Evolutionary conservation across 495 filamentous ascomycete genomes (phyloP).

Genomic region (Parathielavia appendiculata): DNA sequence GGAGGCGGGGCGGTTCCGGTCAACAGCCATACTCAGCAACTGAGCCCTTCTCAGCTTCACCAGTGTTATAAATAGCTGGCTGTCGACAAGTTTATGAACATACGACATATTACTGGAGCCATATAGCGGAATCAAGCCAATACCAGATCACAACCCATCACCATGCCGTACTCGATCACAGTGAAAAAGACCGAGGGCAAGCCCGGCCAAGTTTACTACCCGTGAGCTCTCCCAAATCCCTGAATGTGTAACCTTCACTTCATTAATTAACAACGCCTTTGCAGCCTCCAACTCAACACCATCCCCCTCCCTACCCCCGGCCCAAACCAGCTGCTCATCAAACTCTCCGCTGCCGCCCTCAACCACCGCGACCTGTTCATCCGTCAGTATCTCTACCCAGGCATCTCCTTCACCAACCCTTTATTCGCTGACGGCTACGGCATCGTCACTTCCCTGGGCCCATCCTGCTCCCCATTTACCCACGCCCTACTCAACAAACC

Average conservation of each 20-base stretch:
- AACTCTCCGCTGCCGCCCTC: constrained; percentile 67
- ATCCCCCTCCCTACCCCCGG: constrained; percentile 57
- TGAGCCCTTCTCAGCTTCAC: neutral
- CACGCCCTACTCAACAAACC: constrained; percentile 49
- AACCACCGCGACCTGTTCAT: constrained; percentile 94
- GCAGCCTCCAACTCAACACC: constrained; percentile 56
- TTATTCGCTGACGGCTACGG: constrained; percentile 77
- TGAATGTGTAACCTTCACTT: neutral
- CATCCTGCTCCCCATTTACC: constrained; percentile 36
- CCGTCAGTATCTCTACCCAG: constrained; percentile 85
- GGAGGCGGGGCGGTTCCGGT: constrained; percentile 6
- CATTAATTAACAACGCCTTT: constrained; percentile 9
- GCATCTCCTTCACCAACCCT: constrained; percentile 67
- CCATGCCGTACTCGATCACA: constrained; percentile 45
- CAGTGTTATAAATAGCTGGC: neutral
- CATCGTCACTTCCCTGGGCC: constrained; percentile 58
- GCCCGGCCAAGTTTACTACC: constrained; percentile 82
- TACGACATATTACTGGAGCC: neutral
- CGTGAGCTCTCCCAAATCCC: constrained; percentile 38
- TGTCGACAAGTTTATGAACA: neutral
- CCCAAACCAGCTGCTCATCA: constrained; percentile 60
- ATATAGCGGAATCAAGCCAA: neutral
- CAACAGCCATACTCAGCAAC: neutral
- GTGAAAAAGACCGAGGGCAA: constrained; percentile 58
- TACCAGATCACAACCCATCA: constrained; percentile 4